Evolutionary conservation across 164 flowering plant species (phyloP).

Genomic region (Warburgia ugandensis): DNA sequence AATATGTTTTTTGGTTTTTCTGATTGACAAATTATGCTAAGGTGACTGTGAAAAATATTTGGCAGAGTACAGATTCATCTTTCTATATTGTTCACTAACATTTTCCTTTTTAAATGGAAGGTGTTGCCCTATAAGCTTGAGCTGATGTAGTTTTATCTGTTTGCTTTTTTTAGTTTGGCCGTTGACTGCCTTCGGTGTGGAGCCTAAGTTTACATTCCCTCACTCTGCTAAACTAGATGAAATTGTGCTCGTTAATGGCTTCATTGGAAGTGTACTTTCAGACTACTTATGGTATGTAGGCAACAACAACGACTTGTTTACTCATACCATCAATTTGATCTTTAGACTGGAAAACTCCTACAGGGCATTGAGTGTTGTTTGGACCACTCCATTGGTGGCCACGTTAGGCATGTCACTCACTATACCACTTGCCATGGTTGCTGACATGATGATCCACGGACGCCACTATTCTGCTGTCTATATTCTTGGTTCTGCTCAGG

Average conservation of each 20-base stretch:
- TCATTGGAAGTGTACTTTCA: slow-evolving; percentile 93
- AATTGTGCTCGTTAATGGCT: slow-evolving; percentile 85
- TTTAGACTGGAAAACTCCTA: no score
- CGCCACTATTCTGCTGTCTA: slow-evolving; percentile 86
- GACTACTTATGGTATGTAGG: slow-evolving; percentile 85
- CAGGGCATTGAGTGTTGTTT: slow-evolving; percentile 90
- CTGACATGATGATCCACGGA: slow-evolving; percentile 87
- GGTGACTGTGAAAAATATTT: no score
- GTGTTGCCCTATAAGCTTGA: no score
- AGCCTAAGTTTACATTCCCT: slow-evolving; percentile 87
- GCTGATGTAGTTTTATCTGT: no score
- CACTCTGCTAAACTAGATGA: slow-evolving; percentile 81
- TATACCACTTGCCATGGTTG: slow-evolving; percentile 89
- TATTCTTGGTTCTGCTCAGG: slow-evolving; percentile 81
- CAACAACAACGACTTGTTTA: background rate
- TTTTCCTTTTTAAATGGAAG: no score
- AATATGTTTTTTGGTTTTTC: no score
- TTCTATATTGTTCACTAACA: no score
- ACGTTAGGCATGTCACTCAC: slow-evolving; percentile 93
- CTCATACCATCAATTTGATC: no score
- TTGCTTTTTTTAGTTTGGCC: slow-evolving; percentile 69
- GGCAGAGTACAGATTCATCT: no score
- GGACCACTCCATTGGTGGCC: slow-evolving; percentile 91
- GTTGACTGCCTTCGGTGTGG: slow-evolving; percentile 88
- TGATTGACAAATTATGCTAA: no score